A percentile compares a stretch with the other conserved stretches of the same genome.
These are phyloP conservation scores for Paecilomyces sp. DNA, from an alignment of 2,329 filamentous ascomycete species.

Conservation along the genomic window DNA sequence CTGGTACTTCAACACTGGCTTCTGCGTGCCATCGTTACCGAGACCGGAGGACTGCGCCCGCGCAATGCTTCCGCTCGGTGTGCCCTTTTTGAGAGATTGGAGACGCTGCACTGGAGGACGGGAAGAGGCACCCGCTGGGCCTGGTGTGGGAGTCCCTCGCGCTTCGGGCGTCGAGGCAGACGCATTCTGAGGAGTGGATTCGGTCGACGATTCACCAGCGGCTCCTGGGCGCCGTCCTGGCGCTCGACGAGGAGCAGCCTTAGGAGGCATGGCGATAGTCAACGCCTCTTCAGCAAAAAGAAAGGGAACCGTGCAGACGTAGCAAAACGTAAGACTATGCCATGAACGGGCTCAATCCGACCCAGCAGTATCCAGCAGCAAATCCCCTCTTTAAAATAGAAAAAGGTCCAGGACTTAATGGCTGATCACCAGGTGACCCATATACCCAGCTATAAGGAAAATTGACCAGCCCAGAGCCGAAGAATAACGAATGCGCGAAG, in stretches of 20 bases:
- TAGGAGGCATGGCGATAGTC: slow-evolving; percentile 24
- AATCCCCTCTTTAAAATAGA: neutral
- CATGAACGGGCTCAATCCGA: neutral
- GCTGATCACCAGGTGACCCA: neutral
- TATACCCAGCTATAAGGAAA: neutral
- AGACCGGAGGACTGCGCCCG: slow-evolving; percentile 14
- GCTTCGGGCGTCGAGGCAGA: neutral
- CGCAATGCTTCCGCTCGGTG: slow-evolving; percentile 29
- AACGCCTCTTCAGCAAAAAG: neutral
- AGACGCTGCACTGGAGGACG: slow-evolving; percentile 35
- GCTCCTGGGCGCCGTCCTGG: slow-evolving; percentile 11
- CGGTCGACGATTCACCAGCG: slow-evolving; percentile 7
- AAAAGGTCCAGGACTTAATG: neutral
- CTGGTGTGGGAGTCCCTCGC: slow-evolving; percentile 4
- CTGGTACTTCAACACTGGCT: slow-evolving; percentile 36
- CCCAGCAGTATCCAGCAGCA: neutral
- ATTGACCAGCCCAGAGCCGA: neutral
- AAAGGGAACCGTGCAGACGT: neutral
- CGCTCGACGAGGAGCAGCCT: slow-evolving; percentile 20
- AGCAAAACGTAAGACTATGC: neutral
- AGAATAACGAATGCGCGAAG: neutral
- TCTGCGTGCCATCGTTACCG: slow-evolving; percentile 22
- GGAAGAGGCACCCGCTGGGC: slow-evolving; percentile 10
- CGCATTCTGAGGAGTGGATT: slow-evolving; percentile 1
- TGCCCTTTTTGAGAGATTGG: slow-evolving; percentile 34